These are phyloP conservation scores for Colletotrichum liriopes DNA, from an alignment of 2,329 filamentous ascomycete genomes.

Conservation along the genomic window DNA sequence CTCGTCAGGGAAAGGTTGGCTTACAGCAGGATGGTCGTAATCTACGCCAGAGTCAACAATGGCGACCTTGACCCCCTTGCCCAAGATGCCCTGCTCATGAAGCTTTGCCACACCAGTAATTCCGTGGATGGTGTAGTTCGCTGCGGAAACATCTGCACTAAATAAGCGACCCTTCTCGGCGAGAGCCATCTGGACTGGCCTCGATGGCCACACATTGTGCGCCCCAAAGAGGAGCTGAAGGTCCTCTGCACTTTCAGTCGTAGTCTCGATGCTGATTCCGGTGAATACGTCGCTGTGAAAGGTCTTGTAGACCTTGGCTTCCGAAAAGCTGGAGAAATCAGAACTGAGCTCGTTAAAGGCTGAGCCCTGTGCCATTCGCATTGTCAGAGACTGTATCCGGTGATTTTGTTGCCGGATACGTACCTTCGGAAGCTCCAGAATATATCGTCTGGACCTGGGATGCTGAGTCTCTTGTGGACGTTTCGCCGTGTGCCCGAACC, in stretches of 20 bases:
- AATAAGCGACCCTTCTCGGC: conserved; percentile 10
- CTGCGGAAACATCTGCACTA: neutral
- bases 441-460: conserved; percentile 29
- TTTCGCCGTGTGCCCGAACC: neutral
- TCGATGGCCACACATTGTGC: conserved; percentile 40
- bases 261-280: conserved; percentile 37
- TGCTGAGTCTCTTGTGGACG: neutral
- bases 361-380: neutral
- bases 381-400: neutral
- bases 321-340: neutral
- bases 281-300: conserved; percentile 39
- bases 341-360: conserved; percentile 16
- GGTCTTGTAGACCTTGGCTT: conserved; percentile 26
- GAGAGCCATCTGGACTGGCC: conserved; percentile 19
- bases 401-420: neutral
- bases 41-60: conserved; percentile 59
- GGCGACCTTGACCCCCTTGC: conserved; percentile 56
- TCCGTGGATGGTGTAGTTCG: conserved; percentile 55
- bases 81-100: conserved; percentile 55
- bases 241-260: conserved; percentile 8
- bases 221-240: conserved; percentile 27
- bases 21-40: conserved; percentile 57
- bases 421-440: conserved; percentile 36
- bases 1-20: neutral
- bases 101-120: conserved; percentile 58